A percentile compares a stretch with the other conserved stretches of the same genome.
These are phyloP conservation scores for Cymbopogon flexuosus DNA, from an alignment of 202 grass and related monocot genomes.

Conservation along the genomic window DNA sequence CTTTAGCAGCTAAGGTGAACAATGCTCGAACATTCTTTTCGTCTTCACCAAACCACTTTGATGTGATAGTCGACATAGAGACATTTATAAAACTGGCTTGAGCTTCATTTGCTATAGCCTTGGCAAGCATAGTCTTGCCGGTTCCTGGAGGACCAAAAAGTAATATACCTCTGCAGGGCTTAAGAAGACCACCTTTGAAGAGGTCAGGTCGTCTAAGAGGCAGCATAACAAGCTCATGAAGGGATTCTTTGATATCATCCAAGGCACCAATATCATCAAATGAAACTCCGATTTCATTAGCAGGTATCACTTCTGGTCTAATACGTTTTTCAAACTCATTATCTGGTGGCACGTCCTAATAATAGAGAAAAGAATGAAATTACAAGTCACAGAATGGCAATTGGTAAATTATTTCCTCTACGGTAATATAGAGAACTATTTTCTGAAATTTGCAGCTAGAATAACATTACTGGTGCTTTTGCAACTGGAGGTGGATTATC, in stretches of 20 bases:
- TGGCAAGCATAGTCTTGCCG: constrained; percentile 96
- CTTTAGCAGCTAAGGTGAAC: constrained; percentile 90
- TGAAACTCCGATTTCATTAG: constrained; percentile 87
- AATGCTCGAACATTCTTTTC: constrained; percentile 94
- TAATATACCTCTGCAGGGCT: constrained; percentile 93
- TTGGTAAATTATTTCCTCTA: constrained; percentile 9
- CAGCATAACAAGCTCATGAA: constrained; percentile 98
- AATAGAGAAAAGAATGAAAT: neutral
- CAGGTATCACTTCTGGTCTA: constrained; percentile 88
- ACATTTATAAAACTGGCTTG: constrained; percentile 98
- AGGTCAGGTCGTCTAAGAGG: constrained; percentile 87
- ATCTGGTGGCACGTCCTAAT: constrained; percentile 71
- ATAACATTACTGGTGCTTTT: constrained; percentile 52
- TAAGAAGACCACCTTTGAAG: constrained; percentile 95
- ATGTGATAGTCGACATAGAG: constrained; percentile 94
- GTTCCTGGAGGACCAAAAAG: constrained; percentile 96
- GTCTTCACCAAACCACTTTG: constrained; percentile 98
- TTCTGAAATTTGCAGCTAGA: neutral
- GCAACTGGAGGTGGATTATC: constrained; percentile 40
- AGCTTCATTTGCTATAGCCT: constrained; percentile 97
- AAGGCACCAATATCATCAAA: constrained; percentile 94
- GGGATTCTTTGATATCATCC: constrained; percentile 91
- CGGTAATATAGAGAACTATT: neutral
- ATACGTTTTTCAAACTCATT: constrained; percentile 99
- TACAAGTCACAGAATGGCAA: neutral